Conservation (phyloP, 106 monocot genomes). For the Phalaenopsis equestris region DNA sequence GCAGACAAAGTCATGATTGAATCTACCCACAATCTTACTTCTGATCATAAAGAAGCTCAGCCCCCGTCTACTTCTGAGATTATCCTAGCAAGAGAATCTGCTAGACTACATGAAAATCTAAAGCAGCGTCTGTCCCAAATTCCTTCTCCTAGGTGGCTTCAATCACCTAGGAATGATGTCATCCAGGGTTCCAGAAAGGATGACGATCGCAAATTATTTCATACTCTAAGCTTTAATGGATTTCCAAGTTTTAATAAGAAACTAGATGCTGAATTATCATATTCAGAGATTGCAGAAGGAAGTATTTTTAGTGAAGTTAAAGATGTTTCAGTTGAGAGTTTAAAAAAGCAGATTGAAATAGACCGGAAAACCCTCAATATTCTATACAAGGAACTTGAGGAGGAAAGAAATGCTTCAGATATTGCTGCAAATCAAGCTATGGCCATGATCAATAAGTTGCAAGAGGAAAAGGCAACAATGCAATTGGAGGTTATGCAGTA, state of each 20-base stretch:
- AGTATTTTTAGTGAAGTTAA: slow-evolving; percentile 42
- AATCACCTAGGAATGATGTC: too few relatives aligned
- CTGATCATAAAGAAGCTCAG: neutral
- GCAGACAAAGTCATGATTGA: slow-evolving; percentile 13
- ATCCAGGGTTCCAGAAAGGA: too few relatives aligned
- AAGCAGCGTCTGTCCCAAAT: slow-evolving; percentile 45
- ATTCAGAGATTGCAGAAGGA: slow-evolving; percentile 43
- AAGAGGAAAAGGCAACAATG: slow-evolving; percentile 93
- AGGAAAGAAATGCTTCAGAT: slow-evolving; percentile 86
- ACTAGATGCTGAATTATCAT: slow-evolving; percentile 31
- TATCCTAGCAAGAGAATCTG: slow-evolving; percentile 14
- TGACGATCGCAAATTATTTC: too few relatives aligned
- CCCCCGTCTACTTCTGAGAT: slow-evolving; percentile 6
- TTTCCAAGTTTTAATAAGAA: slow-evolving; percentile 20
- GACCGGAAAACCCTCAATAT: slow-evolving; percentile 43
- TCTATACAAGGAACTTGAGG: slow-evolving; percentile 86
- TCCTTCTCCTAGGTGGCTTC: slow-evolving; percentile 34
- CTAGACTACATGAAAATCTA: slow-evolving; percentile 54
- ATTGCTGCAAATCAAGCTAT: slow-evolving; percentile 87
- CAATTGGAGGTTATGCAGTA: slow-evolving; percentile 96
- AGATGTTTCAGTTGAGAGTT: slow-evolving; percentile 38
- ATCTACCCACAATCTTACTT: neutral
- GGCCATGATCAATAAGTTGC: slow-evolving; percentile 96
- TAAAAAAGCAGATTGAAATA: slow-evolving; percentile 49
- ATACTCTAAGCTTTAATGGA: slow-evolving; percentile 30